phyloP scores from a whole-genome alignment of 352 stramenopile genomes.

The Pythium insidiosum region DNA sequence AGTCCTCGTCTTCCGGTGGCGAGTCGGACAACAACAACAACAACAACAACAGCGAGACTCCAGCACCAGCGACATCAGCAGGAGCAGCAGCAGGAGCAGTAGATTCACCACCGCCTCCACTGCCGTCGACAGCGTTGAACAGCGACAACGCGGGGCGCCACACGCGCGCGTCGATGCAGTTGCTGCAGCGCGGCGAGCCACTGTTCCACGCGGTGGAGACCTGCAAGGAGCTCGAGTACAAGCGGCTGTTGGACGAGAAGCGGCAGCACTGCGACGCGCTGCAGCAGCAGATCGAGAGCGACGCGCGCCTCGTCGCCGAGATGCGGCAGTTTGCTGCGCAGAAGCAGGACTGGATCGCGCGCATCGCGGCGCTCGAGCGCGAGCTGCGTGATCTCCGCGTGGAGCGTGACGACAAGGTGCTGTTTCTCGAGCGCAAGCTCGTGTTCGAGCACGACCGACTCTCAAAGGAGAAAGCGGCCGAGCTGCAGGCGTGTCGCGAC shows the following conservation, averaged over 20 bases:
- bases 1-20: no score
- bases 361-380: slow-evolving; percentile 23
- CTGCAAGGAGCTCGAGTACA: slow-evolving; percentile 54
- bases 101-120: no score
- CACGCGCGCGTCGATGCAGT: slow-evolving; percentile 24
- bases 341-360: slow-evolving; percentile 21
- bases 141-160: slow-evolving; percentile 15
- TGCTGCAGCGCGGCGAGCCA: slow-evolving; percentile 27
- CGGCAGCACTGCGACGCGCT: slow-evolving; percentile 24
- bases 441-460: slow-evolving; percentile 53
- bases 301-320: slow-evolving; percentile 24
- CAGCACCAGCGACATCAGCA: no score
- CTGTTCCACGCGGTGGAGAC: slow-evolving; percentile 48
- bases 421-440: slow-evolving; percentile 44
- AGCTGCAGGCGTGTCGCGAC: slow-evolving; percentile 29
- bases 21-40: no score
- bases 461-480: slow-evolving; percentile 36
- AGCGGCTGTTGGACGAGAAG: slow-evolving; percentile 35
- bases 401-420: slow-evolving; percentile 36
- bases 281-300: slow-evolving; percentile 17
- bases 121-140: no score
- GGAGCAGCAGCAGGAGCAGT: no score
- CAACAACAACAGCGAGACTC: no score
- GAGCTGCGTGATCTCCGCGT: slow-evolving; percentile 13
- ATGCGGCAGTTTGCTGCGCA: slow-evolving; percentile 25